These are phyloP conservation scores for Daldinia concentrica DNA, from an alignment of 495 filamentous ascomycete species.

Conservation along the genomic window DNA sequence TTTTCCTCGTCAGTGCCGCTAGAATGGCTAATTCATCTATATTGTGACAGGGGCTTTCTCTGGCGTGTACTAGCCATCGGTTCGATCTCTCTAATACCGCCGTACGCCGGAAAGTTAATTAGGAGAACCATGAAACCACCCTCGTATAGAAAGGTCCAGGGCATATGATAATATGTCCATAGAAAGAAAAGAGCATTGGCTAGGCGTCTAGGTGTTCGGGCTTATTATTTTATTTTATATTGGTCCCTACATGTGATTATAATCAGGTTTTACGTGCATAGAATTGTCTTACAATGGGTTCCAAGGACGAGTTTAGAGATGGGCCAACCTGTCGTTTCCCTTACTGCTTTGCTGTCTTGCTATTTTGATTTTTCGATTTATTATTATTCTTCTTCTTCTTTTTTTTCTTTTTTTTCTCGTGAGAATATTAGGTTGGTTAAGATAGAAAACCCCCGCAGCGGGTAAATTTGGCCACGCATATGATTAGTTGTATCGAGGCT, in stretches of 20 bases:
- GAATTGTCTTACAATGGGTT: neutral
- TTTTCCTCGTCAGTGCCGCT: neutral
- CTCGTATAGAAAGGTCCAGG: constrained; percentile 95
- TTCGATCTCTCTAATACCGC: constrained; percentile 83
- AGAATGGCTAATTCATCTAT: constrained; percentile 29
- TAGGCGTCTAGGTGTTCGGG: constrained; percentile 34
- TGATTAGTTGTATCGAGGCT: neutral
- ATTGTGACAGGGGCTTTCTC: constrained; percentile 70
- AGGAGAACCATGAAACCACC: constrained; percentile 86
- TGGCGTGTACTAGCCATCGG: constrained; percentile 87
- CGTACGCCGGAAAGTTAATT: constrained; percentile 84
- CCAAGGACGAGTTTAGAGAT: neutral
- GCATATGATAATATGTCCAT: constrained; percentile 45
- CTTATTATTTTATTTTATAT: constrained; percentile 4
- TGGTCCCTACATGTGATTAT: constrained; percentile 9
- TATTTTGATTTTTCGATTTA: too few relatives aligned
- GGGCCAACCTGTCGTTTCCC: neutral
- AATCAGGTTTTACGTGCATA: constrained; percentile 1
- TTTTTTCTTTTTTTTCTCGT: neutral
- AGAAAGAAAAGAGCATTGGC: constrained; percentile 14
- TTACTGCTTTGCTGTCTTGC: too few relatives aligned
- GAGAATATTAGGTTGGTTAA: neutral
- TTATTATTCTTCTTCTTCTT: too few relatives aligned
- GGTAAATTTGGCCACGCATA: neutral
- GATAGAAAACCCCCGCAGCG: neutral